Percentiles rank a stretch among this genome's conserved stretches.
These are phyloP conservation scores for Cocos nucifera DNA, from an alignment of 176 grass and related monocot genomes.

Conservation along the genomic window DNA sequence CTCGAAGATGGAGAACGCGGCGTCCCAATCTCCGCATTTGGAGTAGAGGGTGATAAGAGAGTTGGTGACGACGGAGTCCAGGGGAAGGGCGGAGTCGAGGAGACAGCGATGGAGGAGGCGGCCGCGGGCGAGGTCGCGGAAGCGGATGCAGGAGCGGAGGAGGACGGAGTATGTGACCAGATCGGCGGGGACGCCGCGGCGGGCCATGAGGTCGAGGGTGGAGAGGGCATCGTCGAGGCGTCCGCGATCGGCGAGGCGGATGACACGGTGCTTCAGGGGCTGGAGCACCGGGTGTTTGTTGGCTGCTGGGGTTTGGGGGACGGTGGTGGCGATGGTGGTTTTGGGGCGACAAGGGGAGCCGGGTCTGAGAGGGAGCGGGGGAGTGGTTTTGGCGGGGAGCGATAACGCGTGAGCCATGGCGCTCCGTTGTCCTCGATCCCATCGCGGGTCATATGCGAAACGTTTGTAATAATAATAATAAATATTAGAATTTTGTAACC, in stretches of 20 bases:
- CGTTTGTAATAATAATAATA: no score
- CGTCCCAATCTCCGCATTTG: constrained; percentile 38
- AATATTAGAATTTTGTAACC: no score
- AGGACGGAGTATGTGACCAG: constrained; percentile 21
- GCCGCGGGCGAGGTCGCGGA: constrained; percentile 12
- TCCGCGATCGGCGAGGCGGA: constrained; percentile 18
- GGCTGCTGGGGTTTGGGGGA: background rate
- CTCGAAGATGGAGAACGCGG: constrained; percentile 39
- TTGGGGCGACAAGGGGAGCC: no score
- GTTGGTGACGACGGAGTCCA: constrained; percentile 37
- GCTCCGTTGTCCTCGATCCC: no score
- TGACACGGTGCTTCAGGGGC: constrained; percentile 9
- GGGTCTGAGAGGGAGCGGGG: background rate
- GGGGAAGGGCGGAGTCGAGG: constrained; percentile 20
- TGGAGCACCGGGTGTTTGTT: constrained; percentile 10
- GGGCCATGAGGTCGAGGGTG: constrained; percentile 8
- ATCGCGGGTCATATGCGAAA: no score
- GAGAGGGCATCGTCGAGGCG: constrained; percentile 22
- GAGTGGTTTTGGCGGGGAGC: constrained; percentile 1
- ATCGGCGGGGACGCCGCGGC: constrained; percentile 12
- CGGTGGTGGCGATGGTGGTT: no score
- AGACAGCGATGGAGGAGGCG: constrained; percentile 32
- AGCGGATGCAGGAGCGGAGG: constrained; percentile 22
- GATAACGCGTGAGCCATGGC: constrained; percentile 11
- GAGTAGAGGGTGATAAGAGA: constrained; percentile 59